A percentile compares a stretch with the other conserved stretches of the same genome.
Conservation (phyloP, 164 flowering plant species). For the Paratinospora sagittata region DNA sequence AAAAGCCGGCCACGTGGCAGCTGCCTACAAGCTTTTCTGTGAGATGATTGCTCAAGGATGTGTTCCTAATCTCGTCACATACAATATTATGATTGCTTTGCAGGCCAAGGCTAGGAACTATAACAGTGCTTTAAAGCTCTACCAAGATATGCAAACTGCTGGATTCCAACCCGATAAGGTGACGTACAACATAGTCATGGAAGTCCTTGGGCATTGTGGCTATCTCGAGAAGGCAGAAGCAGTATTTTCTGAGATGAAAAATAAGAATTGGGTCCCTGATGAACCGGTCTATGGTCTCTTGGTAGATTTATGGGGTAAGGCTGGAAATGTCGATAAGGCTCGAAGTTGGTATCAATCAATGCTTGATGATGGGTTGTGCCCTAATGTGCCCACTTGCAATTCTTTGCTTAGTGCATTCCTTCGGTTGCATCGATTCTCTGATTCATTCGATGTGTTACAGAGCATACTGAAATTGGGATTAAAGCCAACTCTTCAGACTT, state of each 20-base stretch:
- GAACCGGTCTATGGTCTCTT: conserved; percentile 96
- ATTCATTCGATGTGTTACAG: conserved; percentile 66
- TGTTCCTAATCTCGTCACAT: conserved; percentile 77
- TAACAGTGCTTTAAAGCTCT: conserved; percentile 57
- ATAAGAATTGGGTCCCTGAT: conserved; percentile 77
- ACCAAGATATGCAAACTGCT: conserved; percentile 79
- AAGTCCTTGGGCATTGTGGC: conserved; percentile 96
- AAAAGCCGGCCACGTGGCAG: conserved; percentile 64
- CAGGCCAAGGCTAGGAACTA: conserved; percentile 93
- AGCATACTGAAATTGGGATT: conserved; percentile 67
- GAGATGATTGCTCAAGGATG: conserved; percentile 78
- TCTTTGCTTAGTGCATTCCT: conserved; percentile 91
- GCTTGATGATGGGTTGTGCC: conserved; percentile 76
- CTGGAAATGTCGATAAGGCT: conserved; percentile 82
- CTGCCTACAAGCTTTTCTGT: conserved; percentile 72
- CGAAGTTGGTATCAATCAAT: conserved; percentile 80
- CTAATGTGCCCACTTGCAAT: conserved; percentile 96
- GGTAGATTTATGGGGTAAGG: conserved; percentile 95
- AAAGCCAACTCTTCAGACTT: conserved; percentile 81
- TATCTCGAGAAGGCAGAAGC: conserved; percentile 85
- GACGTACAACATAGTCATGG: conserved; percentile 95
- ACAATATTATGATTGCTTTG: conserved; percentile 78
- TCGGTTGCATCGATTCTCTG: conserved; percentile 53
- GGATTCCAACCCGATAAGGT: conserved; percentile 93
- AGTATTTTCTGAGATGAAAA: conserved; percentile 67